Percentiles rank a stretch among this genome's conserved stretches.
phyloP scores from a whole-genome alignment of 2,329 filamentous ascomycete species.

The Diaporthe vexans region DNA sequence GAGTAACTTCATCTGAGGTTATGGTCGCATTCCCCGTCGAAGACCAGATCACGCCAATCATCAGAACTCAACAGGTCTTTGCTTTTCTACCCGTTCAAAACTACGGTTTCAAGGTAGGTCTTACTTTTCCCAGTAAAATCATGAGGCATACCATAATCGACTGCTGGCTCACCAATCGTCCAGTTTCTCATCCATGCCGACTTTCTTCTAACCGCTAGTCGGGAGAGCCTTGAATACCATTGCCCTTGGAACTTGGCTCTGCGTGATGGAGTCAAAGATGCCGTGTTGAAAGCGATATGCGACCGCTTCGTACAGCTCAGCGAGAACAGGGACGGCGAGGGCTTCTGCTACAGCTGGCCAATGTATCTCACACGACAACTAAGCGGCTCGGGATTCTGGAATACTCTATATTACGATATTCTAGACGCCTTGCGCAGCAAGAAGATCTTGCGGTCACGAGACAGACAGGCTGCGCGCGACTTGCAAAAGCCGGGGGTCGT shows the following conservation, averaged over 20 bases:
- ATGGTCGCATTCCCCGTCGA: constrained; percentile 62
- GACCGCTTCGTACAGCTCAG: background rate
- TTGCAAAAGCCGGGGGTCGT: background rate
- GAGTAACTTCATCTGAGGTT: constrained; percentile 50
- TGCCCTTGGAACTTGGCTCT: constrained; percentile 2
- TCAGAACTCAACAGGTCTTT: constrained; percentile 58
- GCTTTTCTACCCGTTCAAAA: constrained; percentile 60
- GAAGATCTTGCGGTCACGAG: background rate
- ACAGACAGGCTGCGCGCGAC: background rate
- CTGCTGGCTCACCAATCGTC: background rate
- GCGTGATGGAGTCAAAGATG: background rate
- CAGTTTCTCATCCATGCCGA: constrained; percentile 66
- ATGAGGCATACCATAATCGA: too few species aligned
- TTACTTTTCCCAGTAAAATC: background rate
- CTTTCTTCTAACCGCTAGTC: constrained; percentile 61
- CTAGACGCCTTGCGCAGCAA: background rate
- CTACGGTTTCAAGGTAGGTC: constrained; percentile 52
- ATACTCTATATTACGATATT: background rate
- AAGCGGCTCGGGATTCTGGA: background rate
- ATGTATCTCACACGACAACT: background rate
- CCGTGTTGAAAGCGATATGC: background rate
- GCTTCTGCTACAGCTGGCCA: constrained; percentile 8
- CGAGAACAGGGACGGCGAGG: background rate
- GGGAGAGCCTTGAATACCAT: constrained; percentile 54
- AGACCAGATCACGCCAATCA: constrained; percentile 48